Conservation (phyloP, 441 rosid genomes). For the Kokia cookei region DNA sequence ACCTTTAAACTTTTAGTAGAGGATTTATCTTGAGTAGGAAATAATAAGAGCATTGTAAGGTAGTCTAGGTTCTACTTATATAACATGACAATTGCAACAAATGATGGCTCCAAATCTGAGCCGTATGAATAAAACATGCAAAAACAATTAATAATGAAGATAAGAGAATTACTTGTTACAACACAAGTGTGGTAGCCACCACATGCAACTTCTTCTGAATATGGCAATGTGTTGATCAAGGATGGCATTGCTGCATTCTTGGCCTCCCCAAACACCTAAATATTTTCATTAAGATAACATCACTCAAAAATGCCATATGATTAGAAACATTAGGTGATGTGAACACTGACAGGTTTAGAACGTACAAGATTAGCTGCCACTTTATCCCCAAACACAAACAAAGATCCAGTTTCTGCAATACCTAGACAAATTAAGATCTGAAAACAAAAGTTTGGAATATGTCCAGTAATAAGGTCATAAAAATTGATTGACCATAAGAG, state of each 20-base stretch:
- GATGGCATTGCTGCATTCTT: slow-evolving; percentile 52
- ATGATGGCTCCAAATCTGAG: background rate
- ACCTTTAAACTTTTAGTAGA: background rate
- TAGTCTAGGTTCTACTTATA: background rate
- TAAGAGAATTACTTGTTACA: slow-evolving; percentile 55
- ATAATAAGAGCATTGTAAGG: background rate
- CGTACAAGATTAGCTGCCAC: slow-evolving; percentile 47
- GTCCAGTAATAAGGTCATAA: background rate
- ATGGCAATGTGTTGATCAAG: slow-evolving; percentile 48
- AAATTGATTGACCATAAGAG: slow-evolving; percentile 6
- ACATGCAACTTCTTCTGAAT: slow-evolving; percentile 71
- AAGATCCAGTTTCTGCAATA: slow-evolving; percentile 72
- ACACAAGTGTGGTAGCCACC: slow-evolving; percentile 96
- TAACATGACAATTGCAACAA: background rate
- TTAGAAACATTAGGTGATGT: background rate
- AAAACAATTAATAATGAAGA: background rate
- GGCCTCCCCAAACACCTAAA: slow-evolving; percentile 54
- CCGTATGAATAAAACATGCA: background rate
- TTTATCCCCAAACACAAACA: slow-evolving; percentile 78
- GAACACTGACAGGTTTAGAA: slow-evolving; percentile 2
- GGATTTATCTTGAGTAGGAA: background rate
- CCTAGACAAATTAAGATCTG: slow-evolving; percentile 11
- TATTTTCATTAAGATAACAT: slow-evolving; percentile 9
- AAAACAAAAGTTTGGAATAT: background rate
- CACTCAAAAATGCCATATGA: background rate